Percentiles rank a stretch among this genome's conserved stretches.
Conservation (phyloP, 768 basidiomycete species). For the Lactarius quietus region DNA sequence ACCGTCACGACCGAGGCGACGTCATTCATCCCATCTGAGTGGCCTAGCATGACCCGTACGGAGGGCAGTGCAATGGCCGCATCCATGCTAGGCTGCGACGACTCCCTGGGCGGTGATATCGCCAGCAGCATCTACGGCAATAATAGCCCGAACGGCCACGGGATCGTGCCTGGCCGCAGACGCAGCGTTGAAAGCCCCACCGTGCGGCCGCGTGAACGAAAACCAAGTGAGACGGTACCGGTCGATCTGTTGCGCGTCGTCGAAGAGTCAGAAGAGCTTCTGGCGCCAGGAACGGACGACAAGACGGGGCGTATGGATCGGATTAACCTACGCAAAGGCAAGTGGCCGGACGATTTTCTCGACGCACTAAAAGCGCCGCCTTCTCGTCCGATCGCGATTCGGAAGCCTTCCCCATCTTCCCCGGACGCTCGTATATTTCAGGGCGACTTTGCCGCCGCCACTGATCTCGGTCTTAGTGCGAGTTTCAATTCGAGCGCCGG, state of each 20-base stretch:
- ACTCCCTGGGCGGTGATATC: constrained; percentile 41
- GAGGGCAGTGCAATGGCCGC: constrained; percentile 53
- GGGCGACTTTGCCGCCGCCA: not conserved
- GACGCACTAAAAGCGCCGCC: constrained; percentile 45
- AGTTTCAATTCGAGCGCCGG: not conserved
- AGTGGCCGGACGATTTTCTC: constrained; percentile 81
- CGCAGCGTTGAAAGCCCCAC: constrained; percentile 28
- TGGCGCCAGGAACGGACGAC: constrained; percentile 31
- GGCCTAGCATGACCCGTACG: constrained; percentile 59
- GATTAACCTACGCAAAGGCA: constrained; percentile 68
- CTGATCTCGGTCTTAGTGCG: not conserved
- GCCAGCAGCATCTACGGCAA: not conserved
- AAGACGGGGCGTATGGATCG: constrained; percentile 37
- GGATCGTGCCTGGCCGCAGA: constrained; percentile 5
- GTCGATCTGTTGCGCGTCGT: constrained; percentile 66
- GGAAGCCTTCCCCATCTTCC: constrained; percentile 14
- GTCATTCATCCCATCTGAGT: constrained; percentile 50
- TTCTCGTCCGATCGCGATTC: constrained; percentile 18
- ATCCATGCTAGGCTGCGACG: constrained; percentile 43
- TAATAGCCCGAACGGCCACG: constrained; percentile 6
- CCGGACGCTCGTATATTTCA: too few species aligned
- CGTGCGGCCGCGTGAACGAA: constrained; percentile 47
- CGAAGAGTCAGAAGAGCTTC: constrained; percentile 64
- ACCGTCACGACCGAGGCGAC: constrained; percentile 83
- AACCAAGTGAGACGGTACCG: constrained; percentile 56